Evolutionary conservation across 805 yeast genomes (phyloP).

Genomic region (Maudiozyma serrabonitensis): DNA sequence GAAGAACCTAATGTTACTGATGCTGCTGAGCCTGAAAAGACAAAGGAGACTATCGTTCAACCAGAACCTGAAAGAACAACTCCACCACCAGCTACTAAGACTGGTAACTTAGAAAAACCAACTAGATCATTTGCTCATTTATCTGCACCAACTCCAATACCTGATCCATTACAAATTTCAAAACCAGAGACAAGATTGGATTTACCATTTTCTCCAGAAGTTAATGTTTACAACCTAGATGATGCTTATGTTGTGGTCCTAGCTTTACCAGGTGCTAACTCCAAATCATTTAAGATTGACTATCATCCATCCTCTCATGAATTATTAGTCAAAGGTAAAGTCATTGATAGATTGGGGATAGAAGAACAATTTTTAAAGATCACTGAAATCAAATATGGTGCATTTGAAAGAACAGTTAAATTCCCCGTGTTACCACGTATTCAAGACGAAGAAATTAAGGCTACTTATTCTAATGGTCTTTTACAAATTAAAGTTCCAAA

Average conservation of each 20-base stretch:
- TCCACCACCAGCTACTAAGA: background rate
- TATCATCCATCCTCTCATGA: constrained; percentile 51
- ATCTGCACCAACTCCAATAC: constrained; percentile 25
- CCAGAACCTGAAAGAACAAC: background rate
- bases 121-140: constrained; percentile 13
- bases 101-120: constrained; percentile 3
- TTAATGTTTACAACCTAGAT: constrained; percentile 46
- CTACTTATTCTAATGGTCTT: constrained; percentile 45
- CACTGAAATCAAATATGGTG: constrained; percentile 47
- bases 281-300: constrained; percentile 44
- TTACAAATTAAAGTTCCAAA: constrained; percentile 46
- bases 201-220: constrained; percentile 47
- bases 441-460: constrained; percentile 44
- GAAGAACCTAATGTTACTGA: constrained; percentile 6
- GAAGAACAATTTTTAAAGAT: constrained; percentile 34
- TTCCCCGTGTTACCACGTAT: constrained; percentile 46
- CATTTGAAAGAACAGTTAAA: constrained; percentile 46
- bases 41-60: background rate
- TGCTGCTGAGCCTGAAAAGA: background rate
- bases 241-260: constrained; percentile 39
- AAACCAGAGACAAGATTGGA: constrained; percentile 34
- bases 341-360: constrained; percentile 32
- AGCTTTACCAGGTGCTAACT: constrained; percentile 51
- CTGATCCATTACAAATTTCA: constrained; percentile 37
- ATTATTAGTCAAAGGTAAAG: constrained; percentile 41